These are phyloP conservation scores for Avena insularis DNA, from an alignment of 176 grass and related monocot genomes.

Conservation along the genomic window DNA sequence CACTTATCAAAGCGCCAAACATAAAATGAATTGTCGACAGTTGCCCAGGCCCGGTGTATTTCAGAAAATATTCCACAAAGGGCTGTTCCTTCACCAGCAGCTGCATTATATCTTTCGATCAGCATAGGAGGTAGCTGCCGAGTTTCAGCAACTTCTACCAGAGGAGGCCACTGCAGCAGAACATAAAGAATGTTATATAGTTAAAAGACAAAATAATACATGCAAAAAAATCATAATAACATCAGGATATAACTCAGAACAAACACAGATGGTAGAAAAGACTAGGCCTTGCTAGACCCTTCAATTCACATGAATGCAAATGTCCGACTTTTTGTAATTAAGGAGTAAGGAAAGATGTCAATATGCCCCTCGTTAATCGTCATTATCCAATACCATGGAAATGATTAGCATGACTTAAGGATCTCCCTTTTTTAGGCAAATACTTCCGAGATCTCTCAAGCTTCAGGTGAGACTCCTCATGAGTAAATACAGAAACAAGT, in stretches of 20 bases:
- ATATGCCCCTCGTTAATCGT: slow-evolving; percentile 9
- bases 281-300: not conserved
- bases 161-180: slow-evolving; percentile 81
- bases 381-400: not conserved
- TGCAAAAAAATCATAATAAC: slow-evolving; percentile 21
- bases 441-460: not conserved
- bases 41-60: slow-evolving; percentile 91
- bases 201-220: slow-evolving; percentile 16
- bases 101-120: slow-evolving; percentile 92
- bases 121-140: slow-evolving; percentile 78
- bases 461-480: not conserved
- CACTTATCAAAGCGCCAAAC: slow-evolving; percentile 96
- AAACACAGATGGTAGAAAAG: slow-evolving; percentile 18
- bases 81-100: slow-evolving; percentile 93
- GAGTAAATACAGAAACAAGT: not conserved
- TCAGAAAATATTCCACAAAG: slow-evolving; percentile 94
- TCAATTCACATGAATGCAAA: slow-evolving; percentile 10
- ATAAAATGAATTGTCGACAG: slow-evolving; percentile 95
- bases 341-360: not conserved
- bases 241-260: slow-evolving; percentile 27
- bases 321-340: not conserved
- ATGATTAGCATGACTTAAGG: not conserved
- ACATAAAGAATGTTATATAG: slow-evolving; percentile 3
- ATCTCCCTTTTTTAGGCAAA: not conserved
- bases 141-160: slow-evolving; percentile 91